A percentile compares a stretch with the other conserved stretches of the same genome.
Conservation (phyloP, 2,329 filamentous ascomycete genomes). For the Corynespora cassiicola region DNA sequence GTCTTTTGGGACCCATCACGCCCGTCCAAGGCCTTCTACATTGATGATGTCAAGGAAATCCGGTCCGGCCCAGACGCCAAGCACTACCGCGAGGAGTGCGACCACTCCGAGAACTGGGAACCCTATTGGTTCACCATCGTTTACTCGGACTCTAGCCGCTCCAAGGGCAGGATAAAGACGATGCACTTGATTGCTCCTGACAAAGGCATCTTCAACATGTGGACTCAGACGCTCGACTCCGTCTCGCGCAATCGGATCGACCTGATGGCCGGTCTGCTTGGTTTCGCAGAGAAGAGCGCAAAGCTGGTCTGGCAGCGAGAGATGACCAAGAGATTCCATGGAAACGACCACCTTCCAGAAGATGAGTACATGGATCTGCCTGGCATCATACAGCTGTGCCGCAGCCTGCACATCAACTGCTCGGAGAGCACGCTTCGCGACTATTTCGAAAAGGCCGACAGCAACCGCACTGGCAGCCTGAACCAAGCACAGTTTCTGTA, state of each 20-base stretch:
- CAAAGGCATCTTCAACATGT: constrained; percentile 73
- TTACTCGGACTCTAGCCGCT: constrained; percentile 79
- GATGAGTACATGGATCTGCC: constrained; percentile 77
- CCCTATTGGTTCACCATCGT: constrained; percentile 87
- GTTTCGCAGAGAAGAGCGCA: constrained; percentile 76
- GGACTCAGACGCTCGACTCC: constrained; percentile 83
- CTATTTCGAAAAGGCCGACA: constrained; percentile 77
- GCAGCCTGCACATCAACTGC: constrained; percentile 90
- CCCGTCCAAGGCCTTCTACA: constrained; percentile 84
- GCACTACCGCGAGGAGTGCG: constrained; percentile 87
- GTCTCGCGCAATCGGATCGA: constrained; percentile 87
- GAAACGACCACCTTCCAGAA: constrained; percentile 57
- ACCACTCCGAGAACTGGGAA: constrained; percentile 71
- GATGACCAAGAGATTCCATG: constrained; percentile 73
- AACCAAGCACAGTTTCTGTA: constrained; percentile 82
- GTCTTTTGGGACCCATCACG: constrained; percentile 85
- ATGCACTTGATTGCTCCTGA: constrained; percentile 87
- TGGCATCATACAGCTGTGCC: constrained; percentile 83
- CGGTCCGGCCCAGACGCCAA: constrained; percentile 82
- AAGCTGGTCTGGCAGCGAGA: constrained; percentile 85
- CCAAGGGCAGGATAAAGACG: constrained; percentile 76
- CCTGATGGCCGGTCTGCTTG: constrained; percentile 86
- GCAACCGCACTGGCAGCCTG: constrained; percentile 68
- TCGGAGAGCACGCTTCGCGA: constrained; percentile 74
- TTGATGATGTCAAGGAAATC: constrained; percentile 94